Conservation (phyloP, 495 filamentous ascomycete species). For the Neurospora sublineolata region DNA sequence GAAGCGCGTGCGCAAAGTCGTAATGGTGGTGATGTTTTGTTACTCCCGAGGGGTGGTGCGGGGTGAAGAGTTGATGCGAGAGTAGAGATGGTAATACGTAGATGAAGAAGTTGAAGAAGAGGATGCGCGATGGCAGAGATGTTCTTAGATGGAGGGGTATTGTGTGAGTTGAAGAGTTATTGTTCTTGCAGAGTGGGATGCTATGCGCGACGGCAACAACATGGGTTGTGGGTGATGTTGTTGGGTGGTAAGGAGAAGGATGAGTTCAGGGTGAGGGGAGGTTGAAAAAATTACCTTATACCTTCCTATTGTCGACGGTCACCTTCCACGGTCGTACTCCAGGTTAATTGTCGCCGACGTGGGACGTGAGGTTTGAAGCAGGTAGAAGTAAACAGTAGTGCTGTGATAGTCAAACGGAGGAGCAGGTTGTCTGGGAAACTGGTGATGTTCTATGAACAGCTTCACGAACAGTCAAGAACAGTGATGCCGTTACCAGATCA, state of each 20-base stretch:
- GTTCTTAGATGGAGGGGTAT: neutral
- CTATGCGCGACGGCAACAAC: neutral
- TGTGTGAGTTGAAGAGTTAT: neutral
- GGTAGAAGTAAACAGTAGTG: neutral
- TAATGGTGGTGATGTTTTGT: neutral
- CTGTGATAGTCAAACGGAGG: neutral
- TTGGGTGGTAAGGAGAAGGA: neutral
- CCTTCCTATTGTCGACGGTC: neutral
- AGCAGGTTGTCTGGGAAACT: neutral
- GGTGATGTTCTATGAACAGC: neutral
- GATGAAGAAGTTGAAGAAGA: neutral
- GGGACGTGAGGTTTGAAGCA: neutral
- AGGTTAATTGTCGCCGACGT: neutral
- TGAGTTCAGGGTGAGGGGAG: neutral
- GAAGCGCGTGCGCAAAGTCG: neutral
- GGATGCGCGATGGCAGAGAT: neutral
- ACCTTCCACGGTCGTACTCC: neutral
- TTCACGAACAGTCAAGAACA: neutral
- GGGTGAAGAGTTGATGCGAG: neutral
- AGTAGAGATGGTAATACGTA: neutral
- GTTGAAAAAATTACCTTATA: neutral
- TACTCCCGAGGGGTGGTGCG: neutral
- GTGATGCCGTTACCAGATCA: neutral
- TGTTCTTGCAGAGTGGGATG: neutral
- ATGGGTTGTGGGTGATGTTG: neutral